Base-by-base conservation (phyloP, 148 eudicot genomes). In the Silene latifolia region DNA sequence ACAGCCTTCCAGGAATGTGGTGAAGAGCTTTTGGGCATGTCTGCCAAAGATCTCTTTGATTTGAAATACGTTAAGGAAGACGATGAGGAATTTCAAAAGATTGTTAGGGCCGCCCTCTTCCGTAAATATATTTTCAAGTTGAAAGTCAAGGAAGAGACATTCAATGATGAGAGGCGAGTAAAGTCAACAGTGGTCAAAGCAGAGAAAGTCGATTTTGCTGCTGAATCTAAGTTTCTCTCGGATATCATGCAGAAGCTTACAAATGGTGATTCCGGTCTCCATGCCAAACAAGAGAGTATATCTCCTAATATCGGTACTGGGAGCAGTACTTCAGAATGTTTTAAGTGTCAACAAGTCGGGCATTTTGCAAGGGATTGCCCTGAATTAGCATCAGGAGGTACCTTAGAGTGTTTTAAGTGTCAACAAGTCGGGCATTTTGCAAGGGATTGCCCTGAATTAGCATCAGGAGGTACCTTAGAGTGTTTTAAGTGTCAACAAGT, bases 131-230 rank as follows among this genome's bases (percentile, higher is more conserved):
- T 84, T n/a, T 89, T 96, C 39, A 96, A 88, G 80, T 72, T 96
- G 87, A 96, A 90, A 78, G 96, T 96, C 76, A 96, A 96, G 88
- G 99, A 90, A 74, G 99, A 96, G 88, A 82, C 77, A 8, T 96
- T 76, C 83, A 88, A 89, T 11, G 99, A 96, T 56, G 99, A 96
- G 74, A 88, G 86, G 72, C 87, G 94, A 54, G 88, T 96, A n/a
- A 96, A 92, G 80, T 92, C 94, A n/a, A 96, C 93, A 0, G 83
- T 89, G 51, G 79, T 86, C 67, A 90, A 89, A 82, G 92, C 88
- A 25, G 99, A 96, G 76, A 87, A 64, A 75, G 48, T 87, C 6
- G 84, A 85, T 63, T 87, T 78, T 78, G 29, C 72, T 25, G 72
- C 90, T 4, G 94, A 92, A 76, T 79, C 87, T 35, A 88, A 80